Evolutionary conservation across 345 rosid genomes (phyloP), one percentile per base, ranked within the genome.

Genomic region (Salix suchowensis): DNA sequence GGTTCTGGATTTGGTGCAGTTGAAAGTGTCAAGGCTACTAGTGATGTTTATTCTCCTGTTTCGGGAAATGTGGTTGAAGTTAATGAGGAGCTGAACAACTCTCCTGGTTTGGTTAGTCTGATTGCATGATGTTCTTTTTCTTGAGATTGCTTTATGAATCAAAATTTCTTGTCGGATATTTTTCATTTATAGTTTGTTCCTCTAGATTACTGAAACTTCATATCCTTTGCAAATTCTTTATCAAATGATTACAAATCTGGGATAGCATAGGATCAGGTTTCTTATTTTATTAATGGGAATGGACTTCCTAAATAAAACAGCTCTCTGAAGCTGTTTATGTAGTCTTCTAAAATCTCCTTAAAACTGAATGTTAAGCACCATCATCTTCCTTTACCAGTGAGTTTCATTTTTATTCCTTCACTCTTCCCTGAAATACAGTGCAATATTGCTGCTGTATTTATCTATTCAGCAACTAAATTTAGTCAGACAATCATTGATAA

Each of bases 21-120:
- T 54, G 99, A 96, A 81, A 96, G 99, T 79, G 99, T 96, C 67
- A 96, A 96, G 89, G 99, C 99, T 60, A 91, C 97, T 13, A 96
- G 99, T 73, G 99, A 96, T 87, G 68, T 96, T 67, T 85, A 89
- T 77, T 92, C 97, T 72, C 99, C 99, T 21, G 87, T 96, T 80
- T 94, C 97, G 0, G 99, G 99, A 40, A 89, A 78, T 34, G 97
- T 96, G 39, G 77, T 91, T 72, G 93, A 88, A 79, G 89, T 94
- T 75, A 96, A 96, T 67, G 88, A 86, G 77, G 87, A 82, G 60
- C 91, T 96, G 40, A 85, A 16, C 12, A 67, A 24, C 44, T 83
- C 96, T 67, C 98, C 99, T 72, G 98, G 84, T 65, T 78, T 91
- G 89, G 99, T 93, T 74, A 91, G 98, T 87, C 30, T 80, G 68